A percentile compares a stretch with the other conserved stretches of the same genome.
Evolutionary conservation across 768 basidiomycete genomes (phyloP).

Genomic region (Tulasnella sp.): DNA sequence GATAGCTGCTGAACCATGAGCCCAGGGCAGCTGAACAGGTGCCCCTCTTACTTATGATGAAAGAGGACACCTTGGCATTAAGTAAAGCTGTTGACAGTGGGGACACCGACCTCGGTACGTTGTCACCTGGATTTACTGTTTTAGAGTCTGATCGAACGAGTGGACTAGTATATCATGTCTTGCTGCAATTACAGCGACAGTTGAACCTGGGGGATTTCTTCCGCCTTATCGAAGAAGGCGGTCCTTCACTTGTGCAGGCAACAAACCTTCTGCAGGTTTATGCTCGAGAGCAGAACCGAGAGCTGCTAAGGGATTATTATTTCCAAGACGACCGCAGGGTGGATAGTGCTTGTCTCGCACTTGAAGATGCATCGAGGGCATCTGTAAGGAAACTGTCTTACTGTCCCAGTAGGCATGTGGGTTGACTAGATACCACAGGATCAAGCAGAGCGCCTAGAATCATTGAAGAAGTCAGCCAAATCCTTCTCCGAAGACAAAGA

Average conservation of each 20-base stretch:
- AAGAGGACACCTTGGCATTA: conserved; percentile 80
- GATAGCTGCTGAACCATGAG: conserved; percentile 82
- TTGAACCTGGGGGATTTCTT: conserved; percentile 86
- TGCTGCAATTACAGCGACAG: conserved; percentile 74
- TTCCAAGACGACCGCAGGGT: conserved; percentile 93
- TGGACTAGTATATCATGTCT: conserved; percentile 73
- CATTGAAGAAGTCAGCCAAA: conserved; percentile 75
- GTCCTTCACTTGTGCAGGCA: conserved; percentile 57
- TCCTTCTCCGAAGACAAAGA: conserved; percentile 96
- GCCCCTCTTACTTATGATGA: conserved; percentile 85
- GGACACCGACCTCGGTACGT: conserved; percentile 82
- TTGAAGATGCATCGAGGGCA: conserved; percentile 68
- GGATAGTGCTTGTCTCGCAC: conserved; percentile 78
- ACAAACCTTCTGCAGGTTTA: conserved; percentile 77
- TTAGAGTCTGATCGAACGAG: not conserved
- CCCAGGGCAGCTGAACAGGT: conserved; percentile 82
- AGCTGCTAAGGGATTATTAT: conserved; percentile 90
- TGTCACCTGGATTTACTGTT: not conserved
- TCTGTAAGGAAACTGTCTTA: conserved; percentile 33
- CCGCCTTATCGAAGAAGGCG: conserved; percentile 84
- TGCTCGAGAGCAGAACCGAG: conserved; percentile 77
- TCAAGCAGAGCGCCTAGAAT: conserved; percentile 50
- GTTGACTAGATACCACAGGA: conserved; percentile 37
- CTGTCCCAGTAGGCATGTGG: not conserved
- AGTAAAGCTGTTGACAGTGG: conserved; percentile 88